Conservation (phyloP, 2,329 filamentous ascomycete species). For the Epicoccum nigrum region DNA sequence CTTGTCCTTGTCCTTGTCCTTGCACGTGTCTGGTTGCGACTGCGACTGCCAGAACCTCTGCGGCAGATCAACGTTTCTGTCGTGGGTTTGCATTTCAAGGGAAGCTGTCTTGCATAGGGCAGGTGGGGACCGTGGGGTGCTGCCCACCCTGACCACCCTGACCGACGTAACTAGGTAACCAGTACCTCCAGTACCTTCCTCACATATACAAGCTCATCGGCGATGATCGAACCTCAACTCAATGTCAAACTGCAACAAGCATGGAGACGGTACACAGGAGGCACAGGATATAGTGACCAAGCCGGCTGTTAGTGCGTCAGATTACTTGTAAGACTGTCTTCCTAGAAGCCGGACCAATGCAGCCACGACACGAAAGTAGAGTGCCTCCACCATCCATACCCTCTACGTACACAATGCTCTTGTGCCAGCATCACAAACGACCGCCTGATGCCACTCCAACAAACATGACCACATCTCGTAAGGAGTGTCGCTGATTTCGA, state of each 20-base stretch:
- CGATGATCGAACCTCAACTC: too few relatives aligned
- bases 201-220: too few relatives aligned
- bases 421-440: constrained; percentile 20
- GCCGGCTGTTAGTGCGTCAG: background rate
- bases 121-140: constrained; percentile 15
- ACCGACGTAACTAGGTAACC: too few relatives aligned
- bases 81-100: background rate
- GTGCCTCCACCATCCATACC: constrained; percentile 7
- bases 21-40: constrained; percentile 29
- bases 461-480: constrained; percentile 19
- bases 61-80: background rate
- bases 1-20: too few relatives aligned
- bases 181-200: too few relatives aligned
- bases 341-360: background rate
- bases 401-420: constrained; percentile 20
- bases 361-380: constrained; percentile 6
- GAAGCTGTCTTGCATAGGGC: too few relatives aligned
- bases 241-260: background rate
- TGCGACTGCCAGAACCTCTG: constrained; percentile 11
- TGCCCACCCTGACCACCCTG: too few relatives aligned
- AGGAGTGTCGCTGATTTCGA: constrained; percentile 30
- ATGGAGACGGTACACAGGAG: too few relatives aligned
- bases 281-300: background rate
- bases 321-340: background rate
- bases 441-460: constrained; percentile 22